A percentile compares a stretch with the other conserved stretches of the same genome.
phyloP scores from a whole-genome alignment of 768 basidiomycete species.

The Dacryopinax primogenitus region DNA sequence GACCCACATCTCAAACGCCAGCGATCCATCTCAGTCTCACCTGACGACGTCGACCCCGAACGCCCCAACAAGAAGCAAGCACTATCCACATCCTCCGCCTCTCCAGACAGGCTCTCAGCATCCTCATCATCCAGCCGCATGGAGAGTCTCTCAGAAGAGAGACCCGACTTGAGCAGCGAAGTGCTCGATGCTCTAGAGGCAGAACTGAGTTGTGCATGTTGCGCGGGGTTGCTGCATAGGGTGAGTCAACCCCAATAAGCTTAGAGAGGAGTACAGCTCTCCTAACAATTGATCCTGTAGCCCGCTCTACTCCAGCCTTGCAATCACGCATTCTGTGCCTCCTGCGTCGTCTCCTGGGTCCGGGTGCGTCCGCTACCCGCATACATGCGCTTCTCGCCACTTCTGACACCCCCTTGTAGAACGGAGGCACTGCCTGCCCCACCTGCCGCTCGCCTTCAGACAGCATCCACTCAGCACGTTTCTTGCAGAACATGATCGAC shows the following conservation, averaged over 20 bases:
- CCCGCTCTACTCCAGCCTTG: neutral
- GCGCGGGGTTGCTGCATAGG: neutral
- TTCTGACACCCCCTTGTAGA: neutral
- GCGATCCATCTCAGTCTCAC: neutral
- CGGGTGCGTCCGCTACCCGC: neutral
- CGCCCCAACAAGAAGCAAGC: neutral
- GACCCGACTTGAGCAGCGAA: neutral
- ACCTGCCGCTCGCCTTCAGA: slow-evolving; percentile 2
- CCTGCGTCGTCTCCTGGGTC: slow-evolving; percentile 3
- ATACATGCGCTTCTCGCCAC: neutral
- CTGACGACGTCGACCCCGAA: neutral
- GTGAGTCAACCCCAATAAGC: neutral
- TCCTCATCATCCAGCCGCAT: neutral
- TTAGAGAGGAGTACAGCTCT: neutral
- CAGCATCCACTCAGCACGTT: neutral
- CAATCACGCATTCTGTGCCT: neutral
- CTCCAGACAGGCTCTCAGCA: neutral
- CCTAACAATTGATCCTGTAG: neutral
- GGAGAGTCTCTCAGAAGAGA: neutral
- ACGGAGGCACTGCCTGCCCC: neutral
- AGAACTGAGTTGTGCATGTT: neutral
- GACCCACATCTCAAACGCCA: neutral
- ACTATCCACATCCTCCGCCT: neutral
- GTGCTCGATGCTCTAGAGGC: neutral
- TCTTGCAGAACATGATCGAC: neutral